Evolutionary conservation across 805 yeast species (phyloP).

Genomic region (Candida tammaniensis): DNA sequence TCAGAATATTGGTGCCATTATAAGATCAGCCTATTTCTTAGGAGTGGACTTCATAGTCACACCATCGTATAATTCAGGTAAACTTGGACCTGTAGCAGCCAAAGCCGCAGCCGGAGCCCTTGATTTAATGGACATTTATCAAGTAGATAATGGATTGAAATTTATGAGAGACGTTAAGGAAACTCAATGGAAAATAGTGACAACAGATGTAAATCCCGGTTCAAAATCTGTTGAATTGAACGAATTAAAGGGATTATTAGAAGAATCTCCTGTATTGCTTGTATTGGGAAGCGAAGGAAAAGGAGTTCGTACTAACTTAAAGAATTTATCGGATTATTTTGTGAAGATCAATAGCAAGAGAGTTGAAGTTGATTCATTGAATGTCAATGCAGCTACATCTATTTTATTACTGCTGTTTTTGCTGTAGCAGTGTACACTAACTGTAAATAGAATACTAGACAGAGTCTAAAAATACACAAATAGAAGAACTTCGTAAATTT

Average conservation of each 20-base stretch:
- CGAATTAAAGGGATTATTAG: slow-evolving; percentile 44
- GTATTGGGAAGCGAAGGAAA: slow-evolving; percentile 84
- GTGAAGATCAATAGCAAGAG: slow-evolving; percentile 40
- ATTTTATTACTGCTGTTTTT: slow-evolving; percentile 41
- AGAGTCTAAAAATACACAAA: too few relatives aligned
- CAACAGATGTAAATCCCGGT: slow-evolving; percentile 48
- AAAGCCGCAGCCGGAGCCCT: slow-evolving; percentile 85
- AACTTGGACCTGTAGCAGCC: slow-evolving; percentile 71
- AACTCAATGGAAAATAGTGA: slow-evolving; percentile 67
- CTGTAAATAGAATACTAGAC: slow-evolving; percentile 3
- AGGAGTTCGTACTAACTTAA: slow-evolving; percentile 71
- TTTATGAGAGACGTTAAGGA: slow-evolving; percentile 58
- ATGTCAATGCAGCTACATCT: slow-evolving; percentile 89
- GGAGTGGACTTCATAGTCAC: slow-evolving; percentile 79
- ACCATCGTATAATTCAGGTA: slow-evolving; percentile 69
- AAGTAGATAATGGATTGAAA: slow-evolving; percentile 53
- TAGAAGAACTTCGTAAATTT: too few relatives aligned
- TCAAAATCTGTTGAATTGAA: slow-evolving; percentile 35
- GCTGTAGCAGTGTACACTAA: not conserved
- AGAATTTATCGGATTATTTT: slow-evolving; percentile 53
- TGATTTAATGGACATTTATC: slow-evolving; percentile 65
- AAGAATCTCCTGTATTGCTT: slow-evolving; percentile 58
- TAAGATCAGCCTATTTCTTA: slow-evolving; percentile 74
- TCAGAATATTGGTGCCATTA: slow-evolving; percentile 80
- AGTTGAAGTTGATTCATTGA: slow-evolving; percentile 50